These are phyloP conservation scores for Ashbya aceris DNA, from an alignment of 1,139 yeast species.

Conservation along the genomic window DNA sequence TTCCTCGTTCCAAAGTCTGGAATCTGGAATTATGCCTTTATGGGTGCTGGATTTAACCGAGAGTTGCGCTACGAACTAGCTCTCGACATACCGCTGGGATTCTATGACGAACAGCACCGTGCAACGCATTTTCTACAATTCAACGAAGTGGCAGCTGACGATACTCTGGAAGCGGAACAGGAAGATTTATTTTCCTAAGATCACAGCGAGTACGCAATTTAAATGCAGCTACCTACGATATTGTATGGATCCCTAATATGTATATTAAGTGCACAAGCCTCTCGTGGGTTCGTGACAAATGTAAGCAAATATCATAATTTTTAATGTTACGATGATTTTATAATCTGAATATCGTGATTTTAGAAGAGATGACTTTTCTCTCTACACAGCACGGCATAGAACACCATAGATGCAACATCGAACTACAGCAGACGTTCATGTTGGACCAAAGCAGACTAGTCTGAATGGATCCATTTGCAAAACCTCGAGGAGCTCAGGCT, in stretches of 20 bases:
- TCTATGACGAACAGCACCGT: slow-evolving; percentile 79
- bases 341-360: no score
- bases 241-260: no score
- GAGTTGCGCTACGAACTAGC: slow-evolving; percentile 54
- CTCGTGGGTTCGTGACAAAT: no score
- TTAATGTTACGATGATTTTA: no score
- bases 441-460: no score
- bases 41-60: slow-evolving; percentile 76
- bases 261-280: no score
- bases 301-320: no score
- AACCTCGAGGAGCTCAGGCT: no score
- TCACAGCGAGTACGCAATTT: no score
- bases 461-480: no score
- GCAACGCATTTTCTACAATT: slow-evolving; percentile 79
- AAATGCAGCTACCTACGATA: no score
- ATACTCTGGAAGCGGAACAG: slow-evolving; percentile 57
- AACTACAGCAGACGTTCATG: neutral
- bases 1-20: slow-evolving; percentile 80
- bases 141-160: slow-evolving; percentile 52
- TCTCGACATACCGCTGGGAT: slow-evolving; percentile 70
- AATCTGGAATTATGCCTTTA: slow-evolving; percentile 85
- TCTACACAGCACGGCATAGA: neutral
- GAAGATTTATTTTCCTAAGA: slow-evolving; percentile 57
- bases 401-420: neutral
- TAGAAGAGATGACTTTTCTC: neutral